Evolutionary conservation across 176 grass and related monocot species (phyloP), one percentile per base, ranked within the genome.

Genomic region (Raddia guianensis): DNA sequence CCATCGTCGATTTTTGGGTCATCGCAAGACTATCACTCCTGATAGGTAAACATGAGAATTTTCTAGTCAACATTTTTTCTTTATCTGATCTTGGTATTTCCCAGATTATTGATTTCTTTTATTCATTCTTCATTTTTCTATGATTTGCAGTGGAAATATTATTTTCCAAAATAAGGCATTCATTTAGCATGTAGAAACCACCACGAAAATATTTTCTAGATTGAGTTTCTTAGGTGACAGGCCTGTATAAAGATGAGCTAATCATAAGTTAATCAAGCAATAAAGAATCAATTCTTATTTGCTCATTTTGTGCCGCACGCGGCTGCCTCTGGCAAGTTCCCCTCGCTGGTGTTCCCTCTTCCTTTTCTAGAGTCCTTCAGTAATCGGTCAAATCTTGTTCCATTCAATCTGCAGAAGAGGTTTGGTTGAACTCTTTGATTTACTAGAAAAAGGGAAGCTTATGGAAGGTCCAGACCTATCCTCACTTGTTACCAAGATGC

Each of bases 361-460:
- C 1, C 27, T 27, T 27, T 27, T 1, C 27, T 27, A 27, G 27
- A 0, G 27, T 27, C 27, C 27, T 27, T 27, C 27, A 27, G 27
- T 27, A 27, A 27, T 27, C 27, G 1, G 27, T 86, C 42, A n/a
- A 74, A 5, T 66, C 8, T 19, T 59, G 42, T 35, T 66, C 9
- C 77, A 59, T 58, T 79, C 75, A 71, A 84, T 79, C 72, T 83
- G 49, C 81, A 99, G 96, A 79, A 91, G 84, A 93, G 90, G 90
- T 88, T 93, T 99, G 82, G 90, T 95, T 67, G 82, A 93, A 79
- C 88, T 99, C 46, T 95, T 99, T 88, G 86, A 91, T 91, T 88
- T 89, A 82, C 88, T 99, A 78, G 86, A 90, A 53, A 95, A 82
- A 56, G 86, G 96, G 43, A 92, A 95, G 61, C 81, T 99, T 64